Conservation (phyloP, 2,329 filamentous ascomycete species). For the Epichloe coenophiala region DNA sequence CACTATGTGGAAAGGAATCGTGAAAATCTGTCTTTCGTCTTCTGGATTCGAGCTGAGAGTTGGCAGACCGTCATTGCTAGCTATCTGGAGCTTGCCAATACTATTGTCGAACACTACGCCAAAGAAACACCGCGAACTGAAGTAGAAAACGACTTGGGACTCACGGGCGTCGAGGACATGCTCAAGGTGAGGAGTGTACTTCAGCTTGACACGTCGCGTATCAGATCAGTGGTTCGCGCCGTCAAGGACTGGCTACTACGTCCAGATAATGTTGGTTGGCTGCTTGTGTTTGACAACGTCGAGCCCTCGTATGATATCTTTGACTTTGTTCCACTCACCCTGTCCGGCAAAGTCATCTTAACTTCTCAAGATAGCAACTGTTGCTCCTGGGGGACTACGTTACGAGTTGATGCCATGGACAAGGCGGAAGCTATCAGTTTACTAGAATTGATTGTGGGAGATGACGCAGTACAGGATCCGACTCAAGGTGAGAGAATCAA, state of each 20-base stretch:
- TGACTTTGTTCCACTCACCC: conserved; percentile 13
- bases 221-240: conserved; percentile 12
- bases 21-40: conserved; percentile 11
- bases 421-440: conserved; percentile 10
- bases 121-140: conserved; percentile 5
- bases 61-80: conserved; percentile 14
- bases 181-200: conserved; percentile 11
- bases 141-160: conserved; percentile 13
- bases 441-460: conserved; percentile 6
- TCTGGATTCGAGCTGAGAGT: conserved; percentile 15
- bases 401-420: conserved; percentile 11
- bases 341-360: conserved; percentile 13
- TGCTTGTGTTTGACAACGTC: conserved; percentile 14
- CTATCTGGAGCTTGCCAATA: conserved; percentile 13
- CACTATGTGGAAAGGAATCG: conserved; percentile 12
- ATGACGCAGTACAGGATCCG: not conserved
- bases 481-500: conserved; percentile 6
- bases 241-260: conserved; percentile 16
- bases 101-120: conserved; percentile 11
- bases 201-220: conserved; percentile 10
- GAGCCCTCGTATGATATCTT: conserved; percentile 13
- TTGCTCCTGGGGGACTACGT: conserved; percentile 12
- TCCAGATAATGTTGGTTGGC: conserved; percentile 13
- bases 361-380: conserved; percentile 11
- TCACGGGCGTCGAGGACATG: conserved; percentile 14